Percentiles rank a stretch among this genome's conserved stretches.
These are phyloP conservation scores for Tulasnella sp. DNA, from an alignment of 768 basidiomycete species.

Conservation along the genomic window DNA sequence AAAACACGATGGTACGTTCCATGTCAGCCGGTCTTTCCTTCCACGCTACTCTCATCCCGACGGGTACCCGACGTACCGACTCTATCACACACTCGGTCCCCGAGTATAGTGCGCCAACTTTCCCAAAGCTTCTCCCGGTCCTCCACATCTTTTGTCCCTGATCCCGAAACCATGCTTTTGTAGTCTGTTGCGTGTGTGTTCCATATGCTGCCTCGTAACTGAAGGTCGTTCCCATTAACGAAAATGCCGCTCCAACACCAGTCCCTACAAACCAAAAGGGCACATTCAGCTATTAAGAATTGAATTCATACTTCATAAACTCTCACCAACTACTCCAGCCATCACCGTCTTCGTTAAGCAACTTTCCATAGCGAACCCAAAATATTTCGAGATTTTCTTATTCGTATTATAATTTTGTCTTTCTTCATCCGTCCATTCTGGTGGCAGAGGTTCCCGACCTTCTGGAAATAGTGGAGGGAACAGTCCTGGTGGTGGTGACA, in stretches of 20 bases:
- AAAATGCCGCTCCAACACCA: conserved; percentile 90
- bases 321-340: conserved; percentile 77
- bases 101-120: conserved; percentile 91
- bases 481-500: conserved; percentile 33
- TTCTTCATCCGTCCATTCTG: conserved; percentile 79
- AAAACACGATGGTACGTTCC: neutral
- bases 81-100: conserved; percentile 95
- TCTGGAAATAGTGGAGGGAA: conserved; percentile 72
- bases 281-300: neutral
- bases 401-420: conserved; percentile 59
- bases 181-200: conserved; percentile 65
- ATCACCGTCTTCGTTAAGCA: conserved; percentile 79
- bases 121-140: conserved; percentile 87
- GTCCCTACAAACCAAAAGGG: neutral
- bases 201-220: conserved; percentile 82
- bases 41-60: neutral
- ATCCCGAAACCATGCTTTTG: conserved; percentile 80
- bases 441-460: conserved; percentile 85
- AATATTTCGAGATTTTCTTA: conserved; percentile 73
- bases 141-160: conserved; percentile 93
- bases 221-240: conserved; percentile 92
- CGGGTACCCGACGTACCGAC: conserved; percentile 58
- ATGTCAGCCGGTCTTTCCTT: neutral
- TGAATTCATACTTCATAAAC: neutral
- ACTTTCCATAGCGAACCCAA: conserved; percentile 72